Base-by-base conservation (phyloP, 2,329 filamentous ascomycete genomes). In the Neonectria punicea region DNA sequence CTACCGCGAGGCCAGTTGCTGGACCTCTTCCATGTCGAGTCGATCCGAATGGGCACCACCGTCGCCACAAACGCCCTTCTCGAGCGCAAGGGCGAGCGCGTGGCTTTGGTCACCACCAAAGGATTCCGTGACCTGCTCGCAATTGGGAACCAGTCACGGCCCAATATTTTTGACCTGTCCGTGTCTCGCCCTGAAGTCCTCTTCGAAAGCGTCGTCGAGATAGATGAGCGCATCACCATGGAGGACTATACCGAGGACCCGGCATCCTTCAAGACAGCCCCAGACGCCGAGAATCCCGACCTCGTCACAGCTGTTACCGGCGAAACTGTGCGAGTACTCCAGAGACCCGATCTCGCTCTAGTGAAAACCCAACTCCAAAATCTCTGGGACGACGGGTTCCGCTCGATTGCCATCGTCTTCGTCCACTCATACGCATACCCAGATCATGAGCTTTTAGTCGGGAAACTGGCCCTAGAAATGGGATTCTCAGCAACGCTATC, bases 31-130 rank as follows among this genome's bases (percentile, higher is more conserved):
- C 72, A 76, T 11, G 76, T 82, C 41, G 89, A 92, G 74, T 91
- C 88, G 61, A 93, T 93, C 72, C 88, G 91, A 22, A 93, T 93
- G 90, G 91, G 92, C n/a, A 93, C 92, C 0, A 93, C 91, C 0
- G 91, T 93, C 2, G 91, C 91, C 1, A 93, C 91, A 0, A 93
- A 93, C 76, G 91, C 91, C 1, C 79, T 93, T n/a, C 80, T 93
- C 1, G 91, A 93, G 74, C 81, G 91, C 44, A 93, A 93, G 75
- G 92, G 92, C 25, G 90, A 92, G 70, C 85, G 85, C 43, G 90
- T 91, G 68, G 91, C 90, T 0, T 84, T 93, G 72, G 83, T 93
- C 2, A 89, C 91, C 0, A 93, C 90, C 2, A 89, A 88, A 61
- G 91, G 92, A 0, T 93, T 93, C 80, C 87, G 88, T 67, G 91